Evolutionary conservation across 768 basidiomycete species (phyloP), one percentile per base, ranked within the genome.

Genomic region (Harrya chromipes): DNA sequence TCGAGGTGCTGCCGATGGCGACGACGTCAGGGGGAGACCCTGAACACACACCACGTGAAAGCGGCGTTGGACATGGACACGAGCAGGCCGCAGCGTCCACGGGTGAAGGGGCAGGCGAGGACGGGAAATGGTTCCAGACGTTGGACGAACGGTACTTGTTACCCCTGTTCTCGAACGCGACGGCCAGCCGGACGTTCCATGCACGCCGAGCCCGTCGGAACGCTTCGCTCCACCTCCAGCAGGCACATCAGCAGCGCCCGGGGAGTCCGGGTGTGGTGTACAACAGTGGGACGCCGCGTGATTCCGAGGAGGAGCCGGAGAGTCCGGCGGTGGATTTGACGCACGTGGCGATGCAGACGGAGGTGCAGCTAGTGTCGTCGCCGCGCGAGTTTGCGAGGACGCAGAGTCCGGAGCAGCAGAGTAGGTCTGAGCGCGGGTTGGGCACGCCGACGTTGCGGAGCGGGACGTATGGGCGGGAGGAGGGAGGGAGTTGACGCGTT

Each of bases 121-220:
- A 95, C 46, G 86, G 90, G 24, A 90, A 90, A 66, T 97, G 94
- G 93, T 97, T 97, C 83, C 93, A 94, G 59, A 78, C 86, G 39
- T 71, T 99, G 34, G 95, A 99, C 69, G 94, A 99, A 71, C 80
- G 92, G 56, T 99, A 95, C 66, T 73, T 99, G 17, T 70, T 98
- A 3, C 94, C 94, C 19, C 73, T 97, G 33, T 98, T 93, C 73
- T 91, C 90, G 41, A 94, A 94, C 62, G 90, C 89, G 14, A 92
- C 91, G 0, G 91, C 91, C 16, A 90, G 87, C 55, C 76, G 90
- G 58, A 86, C 85, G 53, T 91, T 90, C 75, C 84, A 93, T 59
- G 90, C 90, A 3, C 81, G 87, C 26, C 73, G 80, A 41, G 84
- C 84, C 6, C 76, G 85, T 40, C 72, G 84, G 53, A 68, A 68